Evolutionary conservation across 495 filamentous ascomycete genomes (phyloP).

Genomic region (Parmelia sp.): DNA sequence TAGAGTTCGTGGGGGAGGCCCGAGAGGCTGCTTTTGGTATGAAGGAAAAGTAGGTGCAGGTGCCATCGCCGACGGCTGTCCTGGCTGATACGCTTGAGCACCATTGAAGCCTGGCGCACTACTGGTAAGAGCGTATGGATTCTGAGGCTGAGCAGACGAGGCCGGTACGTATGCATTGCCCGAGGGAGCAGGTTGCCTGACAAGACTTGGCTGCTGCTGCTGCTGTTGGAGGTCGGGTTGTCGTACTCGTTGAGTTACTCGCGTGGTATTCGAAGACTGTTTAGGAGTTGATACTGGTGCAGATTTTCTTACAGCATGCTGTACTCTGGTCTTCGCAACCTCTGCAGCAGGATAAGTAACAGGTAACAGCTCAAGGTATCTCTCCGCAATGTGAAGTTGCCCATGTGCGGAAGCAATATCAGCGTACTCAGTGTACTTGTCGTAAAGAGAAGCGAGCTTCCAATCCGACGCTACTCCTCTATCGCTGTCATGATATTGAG

Average conservation of each 20-base stretch:
- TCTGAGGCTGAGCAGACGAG: constrained; percentile 39
- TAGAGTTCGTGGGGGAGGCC: constrained; percentile 53
- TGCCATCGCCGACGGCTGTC: constrained; percentile 33
- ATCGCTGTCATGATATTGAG: constrained; percentile 81
- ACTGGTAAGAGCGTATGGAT: constrained; percentile 52
- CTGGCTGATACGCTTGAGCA: constrained; percentile 44
- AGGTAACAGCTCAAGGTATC: constrained; percentile 86
- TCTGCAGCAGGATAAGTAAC: constrained; percentile 81
- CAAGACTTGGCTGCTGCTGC: constrained; percentile 35
- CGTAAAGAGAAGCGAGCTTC: constrained; percentile 84
- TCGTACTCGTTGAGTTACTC: constrained; percentile 26
- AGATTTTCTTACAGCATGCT: constrained; percentile 71
- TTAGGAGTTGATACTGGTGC: constrained; percentile 36
- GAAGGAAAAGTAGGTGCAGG: constrained; percentile 37
- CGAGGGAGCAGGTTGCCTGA: constrained; percentile 34
- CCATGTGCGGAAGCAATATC: constrained; percentile 91
- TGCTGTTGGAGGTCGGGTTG: constrained; percentile 18
- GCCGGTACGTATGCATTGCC: constrained; percentile 33
- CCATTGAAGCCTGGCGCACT: constrained; percentile 34
- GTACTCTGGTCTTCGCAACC: constrained; percentile 77
- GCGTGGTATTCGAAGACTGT: constrained; percentile 28
- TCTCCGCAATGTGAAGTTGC: constrained; percentile 76
- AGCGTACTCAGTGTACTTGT: constrained; percentile 94
- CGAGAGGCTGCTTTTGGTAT: constrained; percentile 35
- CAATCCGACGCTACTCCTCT: constrained; percentile 63